Evolutionary conservation across 768 basidiomycete genomes (phyloP).

Genomic region (Serendipita sp.): DNA sequence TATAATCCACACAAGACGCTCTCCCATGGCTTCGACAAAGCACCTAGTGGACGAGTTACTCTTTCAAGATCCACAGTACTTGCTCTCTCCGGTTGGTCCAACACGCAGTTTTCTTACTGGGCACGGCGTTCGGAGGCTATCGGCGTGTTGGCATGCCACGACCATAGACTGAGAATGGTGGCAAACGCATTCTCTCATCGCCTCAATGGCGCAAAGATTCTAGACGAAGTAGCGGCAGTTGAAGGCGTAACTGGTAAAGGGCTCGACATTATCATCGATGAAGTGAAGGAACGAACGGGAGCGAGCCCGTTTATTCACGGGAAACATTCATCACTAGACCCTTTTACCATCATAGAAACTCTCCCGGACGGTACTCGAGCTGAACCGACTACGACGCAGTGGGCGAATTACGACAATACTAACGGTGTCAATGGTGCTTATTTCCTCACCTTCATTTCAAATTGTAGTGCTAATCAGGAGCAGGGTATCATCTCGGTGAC

Average conservation of each 20-base stretch:
- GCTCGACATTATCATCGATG: constrained; percentile 31
- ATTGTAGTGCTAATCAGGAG: neutral
- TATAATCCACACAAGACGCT: constrained; percentile 37
- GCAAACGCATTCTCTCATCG: neutral
- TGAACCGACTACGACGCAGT: neutral
- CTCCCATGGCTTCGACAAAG: constrained; percentile 22
- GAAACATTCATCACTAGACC: constrained; percentile 34
- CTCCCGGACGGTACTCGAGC: neutral
- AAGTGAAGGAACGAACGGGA: constrained; percentile 33
- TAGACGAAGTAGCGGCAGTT: constrained; percentile 21
- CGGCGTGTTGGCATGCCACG: neutral
- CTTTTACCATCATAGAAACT: constrained; percentile 18
- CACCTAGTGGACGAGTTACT: constrained; percentile 28
- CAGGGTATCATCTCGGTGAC: neutral
- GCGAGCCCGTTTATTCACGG: constrained; percentile 33
- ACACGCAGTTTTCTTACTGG: constrained; percentile 39
- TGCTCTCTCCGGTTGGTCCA: constrained; percentile 34
- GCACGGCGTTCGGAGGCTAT: constrained; percentile 28
- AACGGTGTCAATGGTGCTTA: neutral
- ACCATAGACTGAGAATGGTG: constrained; percentile 3
- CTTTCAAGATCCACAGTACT: constrained; percentile 33
- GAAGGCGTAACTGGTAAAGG: constrained; percentile 32
- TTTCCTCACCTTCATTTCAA: neutral
- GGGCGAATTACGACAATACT: neutral
- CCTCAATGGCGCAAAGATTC: neutral